A percentile compares a stretch with the other conserved stretches of the same genome.
Evolutionary conservation across 805 yeast genomes (phyloP).

Genomic region (Cephaloascus albidus): DNA sequence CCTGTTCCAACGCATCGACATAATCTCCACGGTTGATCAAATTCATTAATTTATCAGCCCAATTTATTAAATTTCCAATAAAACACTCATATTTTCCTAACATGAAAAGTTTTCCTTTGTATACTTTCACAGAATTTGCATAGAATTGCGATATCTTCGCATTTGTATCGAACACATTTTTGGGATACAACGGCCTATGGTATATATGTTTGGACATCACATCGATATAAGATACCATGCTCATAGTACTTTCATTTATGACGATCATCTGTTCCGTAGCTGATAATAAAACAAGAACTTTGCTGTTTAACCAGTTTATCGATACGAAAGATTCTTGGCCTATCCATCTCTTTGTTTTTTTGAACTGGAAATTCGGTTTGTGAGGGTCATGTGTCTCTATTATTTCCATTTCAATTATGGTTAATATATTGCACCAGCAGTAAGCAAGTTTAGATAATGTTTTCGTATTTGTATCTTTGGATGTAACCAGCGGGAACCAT

Average conservation of each 20-base stretch:
- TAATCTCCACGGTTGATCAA: conserved; percentile 40
- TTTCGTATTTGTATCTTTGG: conserved; percentile 9
- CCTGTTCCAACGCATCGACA: conserved; percentile 45
- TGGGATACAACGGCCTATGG: conserved; percentile 17
- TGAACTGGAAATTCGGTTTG: conserved; percentile 18
- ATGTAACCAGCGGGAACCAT: conserved; percentile 53
- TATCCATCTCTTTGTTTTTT: conserved; percentile 29
- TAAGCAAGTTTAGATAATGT: conserved; percentile 48
- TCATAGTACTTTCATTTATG: conserved; percentile 28
- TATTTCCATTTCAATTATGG: conserved; percentile 40
- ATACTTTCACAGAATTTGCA: conserved; percentile 21
- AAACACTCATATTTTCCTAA: conserved; percentile 43
- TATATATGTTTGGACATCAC: conserved; percentile 28
- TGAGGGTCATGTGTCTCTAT: conserved; percentile 16
- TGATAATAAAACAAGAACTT: conserved; percentile 31
- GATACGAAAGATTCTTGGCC: conserved; percentile 42
- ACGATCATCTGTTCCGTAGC: conserved; percentile 34
- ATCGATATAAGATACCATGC: conserved; percentile 22
- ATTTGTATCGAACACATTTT: too few species aligned
- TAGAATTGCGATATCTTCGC: conserved; percentile 5
- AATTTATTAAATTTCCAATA: conserved; percentile 52
- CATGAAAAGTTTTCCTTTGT: conserved; percentile 38
- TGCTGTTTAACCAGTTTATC: conserved; percentile 46
- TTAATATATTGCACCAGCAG: conserved; percentile 56
- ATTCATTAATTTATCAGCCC: conserved; percentile 57